Conservation (phyloP, 2,329 filamentous ascomycete genomes). For the Diaporthe sp. region DNA sequence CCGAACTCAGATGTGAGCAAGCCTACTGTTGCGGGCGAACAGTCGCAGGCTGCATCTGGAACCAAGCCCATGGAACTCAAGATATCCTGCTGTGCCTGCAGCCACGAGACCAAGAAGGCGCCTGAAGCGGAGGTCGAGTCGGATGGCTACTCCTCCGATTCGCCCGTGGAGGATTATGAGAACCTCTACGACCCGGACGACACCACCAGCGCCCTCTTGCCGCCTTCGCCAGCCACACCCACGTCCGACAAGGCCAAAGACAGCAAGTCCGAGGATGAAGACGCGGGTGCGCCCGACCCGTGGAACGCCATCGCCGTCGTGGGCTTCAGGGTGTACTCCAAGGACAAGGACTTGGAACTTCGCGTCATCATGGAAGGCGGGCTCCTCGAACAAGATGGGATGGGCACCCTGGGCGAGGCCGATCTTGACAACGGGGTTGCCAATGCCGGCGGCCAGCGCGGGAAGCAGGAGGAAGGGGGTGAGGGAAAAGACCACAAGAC, state of each 20-base stretch:
- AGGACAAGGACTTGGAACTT: constrained; percentile 67
- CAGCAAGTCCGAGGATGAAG: constrained; percentile 69
- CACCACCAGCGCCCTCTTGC: constrained; percentile 65
- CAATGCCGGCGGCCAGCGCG: constrained; percentile 65
- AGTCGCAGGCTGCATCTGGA: background rate
- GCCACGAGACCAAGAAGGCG: constrained; percentile 26
- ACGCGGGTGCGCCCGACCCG: constrained; percentile 63
- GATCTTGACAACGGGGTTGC: constrained; percentile 71
- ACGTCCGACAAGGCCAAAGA: constrained; percentile 50
- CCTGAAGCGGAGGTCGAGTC: constrained; percentile 54
- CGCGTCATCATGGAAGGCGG: constrained; percentile 70
- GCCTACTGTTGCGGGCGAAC: background rate
- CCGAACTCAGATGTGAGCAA: background rate
- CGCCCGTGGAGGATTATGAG: constrained; percentile 72
- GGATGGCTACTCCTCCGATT: constrained; percentile 70
- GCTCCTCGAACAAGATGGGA: constrained; percentile 66
- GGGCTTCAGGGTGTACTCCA: constrained; percentile 72
- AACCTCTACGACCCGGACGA: constrained; percentile 72
- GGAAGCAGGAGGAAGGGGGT: constrained; percentile 41
- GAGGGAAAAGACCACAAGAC: constrained; percentile 17
- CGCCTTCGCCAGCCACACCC: constrained; percentile 53
- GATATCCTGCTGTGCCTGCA: constrained; percentile 32
- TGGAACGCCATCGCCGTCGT: constrained; percentile 76
- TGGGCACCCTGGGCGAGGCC: constrained; percentile 68
- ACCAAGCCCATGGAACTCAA: constrained; percentile 36